Evolutionary conservation across 345 rosid species (phyloP), one percentile per base, ranked within the genome.

Genomic region (Salix suchowensis): DNA sequence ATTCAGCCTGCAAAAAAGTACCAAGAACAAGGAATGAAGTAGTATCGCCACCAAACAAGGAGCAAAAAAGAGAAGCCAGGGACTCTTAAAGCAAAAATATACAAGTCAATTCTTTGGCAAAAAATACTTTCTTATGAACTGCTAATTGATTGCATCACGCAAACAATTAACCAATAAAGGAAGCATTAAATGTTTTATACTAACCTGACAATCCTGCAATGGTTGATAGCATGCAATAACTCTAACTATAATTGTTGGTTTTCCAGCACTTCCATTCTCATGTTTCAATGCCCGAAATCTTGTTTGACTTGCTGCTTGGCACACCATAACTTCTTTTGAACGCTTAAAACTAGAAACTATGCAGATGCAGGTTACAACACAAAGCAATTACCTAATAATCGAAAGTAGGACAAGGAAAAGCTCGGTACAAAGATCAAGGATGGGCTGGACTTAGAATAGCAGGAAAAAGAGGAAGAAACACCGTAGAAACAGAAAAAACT

Each of bases 211-310:
- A 88, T 91, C 93, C 85, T 91, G 92, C 87, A 96, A 87, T 7
- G 95, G 98, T 89, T 88, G 96, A 87, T 89, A 96, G 89, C 99
- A 96, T 80, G 92, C 98, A 85, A 96, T 90, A 54, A 96, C 89
- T 87, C 91, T 90, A 78, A 96, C 97, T 83, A 93, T 86, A 78
- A 96, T 90, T 0, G 91, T 85, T 78, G 91, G 78, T 77, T 78
- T 90, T 85, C 97, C 97, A 55, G 97, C 91, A 88, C 82, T 86
- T 72, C 99, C 97, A 78, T 87, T 84, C 85, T 91, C 97, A 82
- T 93, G 84, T 81, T 92, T 96, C 72, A 91, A 85, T 21, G 92
- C 97, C 79, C 94, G 94, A 84, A 94, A 96, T 89, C 94, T 96
- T 77, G 97, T 94, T 82, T 88, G 94, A 79, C 95, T 83, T 44